Base-by-base conservation (phyloP, 2,329 filamentous ascomycete genomes). In the Pseudogymnoascus destructans region DNA sequence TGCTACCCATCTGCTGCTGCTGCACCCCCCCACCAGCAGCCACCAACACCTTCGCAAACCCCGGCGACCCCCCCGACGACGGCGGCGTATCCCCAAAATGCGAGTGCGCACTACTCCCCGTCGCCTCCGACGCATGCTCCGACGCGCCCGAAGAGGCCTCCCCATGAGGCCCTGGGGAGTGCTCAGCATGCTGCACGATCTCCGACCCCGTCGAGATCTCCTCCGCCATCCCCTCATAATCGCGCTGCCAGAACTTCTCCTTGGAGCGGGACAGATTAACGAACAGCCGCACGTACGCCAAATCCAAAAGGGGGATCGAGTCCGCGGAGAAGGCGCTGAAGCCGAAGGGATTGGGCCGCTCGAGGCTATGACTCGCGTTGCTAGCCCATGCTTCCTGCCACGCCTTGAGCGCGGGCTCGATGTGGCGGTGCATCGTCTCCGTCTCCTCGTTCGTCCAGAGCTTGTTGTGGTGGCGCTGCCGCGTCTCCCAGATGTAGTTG, bases 401-500 rank as follows among this genome's bases (percentile, higher is more conserved):
- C 6, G 92, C 91, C 69, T 90, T 87, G 61, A 98, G 75, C 2
- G 92, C 92, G 9, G 92, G 92, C 70, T 96, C 91, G 59, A 97
- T 95, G 67, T 95, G 90, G 1, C 87, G 82, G 69, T 96, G 91
- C 90, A 97, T 95, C 63, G 90, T 89, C 64, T 97, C 91, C 0
- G 89, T 95, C 71, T 97, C 92, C 63, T 92, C 86, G 32, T 85
- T 82, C 1, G 90, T 95, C 92, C 92, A 96, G 55, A 89, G 78
- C 62, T 89, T 85, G 65, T 87, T 90, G 65, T 91, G 85, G 65
- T 96, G 91, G 57, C 90, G 79, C 71, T 95, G 91, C 21, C 92
- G 80, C 0, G 91, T 96, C 72, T 97, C 92, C 93, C 93, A 97
- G 46, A 97, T 96, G 71, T 95, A 96, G 65, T 96, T 96, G 73